Percentiles rank a stretch among this genome's conserved stretches.
These are phyloP conservation scores for Yamadazyma diospyri DNA, from an alignment of 1,139 yeast species.

Conservation along the genomic window DNA sequence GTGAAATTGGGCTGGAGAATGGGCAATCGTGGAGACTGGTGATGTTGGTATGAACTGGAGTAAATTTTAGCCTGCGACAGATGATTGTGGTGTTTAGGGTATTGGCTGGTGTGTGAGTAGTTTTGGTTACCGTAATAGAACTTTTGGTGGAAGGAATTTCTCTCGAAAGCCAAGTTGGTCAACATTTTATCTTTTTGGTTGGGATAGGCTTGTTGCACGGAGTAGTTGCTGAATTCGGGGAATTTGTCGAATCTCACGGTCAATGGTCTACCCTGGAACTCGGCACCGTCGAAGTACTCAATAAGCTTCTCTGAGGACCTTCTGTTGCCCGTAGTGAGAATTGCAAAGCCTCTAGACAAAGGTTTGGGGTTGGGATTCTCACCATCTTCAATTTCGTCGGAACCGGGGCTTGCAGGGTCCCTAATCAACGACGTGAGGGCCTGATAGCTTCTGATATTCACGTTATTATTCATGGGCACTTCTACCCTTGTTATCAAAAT, in stretches of 20 bases:
- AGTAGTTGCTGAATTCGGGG: slow-evolving; percentile 39
- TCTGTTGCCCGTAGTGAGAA: slow-evolving; percentile 51
- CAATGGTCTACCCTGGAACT: slow-evolving; percentile 55
- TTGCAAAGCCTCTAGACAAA: slow-evolving; percentile 58
- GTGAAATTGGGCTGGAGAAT: slow-evolving; percentile 15
- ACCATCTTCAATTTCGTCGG: not conserved
- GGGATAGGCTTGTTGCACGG: slow-evolving; percentile 27
- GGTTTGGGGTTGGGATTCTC: slow-evolving; percentile 8
- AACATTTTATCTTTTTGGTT: slow-evolving; percentile 15
- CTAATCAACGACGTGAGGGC: slow-evolving; percentile 9
- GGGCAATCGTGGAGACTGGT: slow-evolving; percentile 14
- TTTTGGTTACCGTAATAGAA: slow-evolving; percentile 23
- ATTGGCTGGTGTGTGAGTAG: slow-evolving; percentile 1
- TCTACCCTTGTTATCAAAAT: slow-evolving; percentile 49
- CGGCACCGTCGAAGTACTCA: slow-evolving; percentile 43
- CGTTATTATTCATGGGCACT: slow-evolving; percentile 42
- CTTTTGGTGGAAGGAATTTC: slow-evolving; percentile 33
- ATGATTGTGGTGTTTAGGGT: not conserved
- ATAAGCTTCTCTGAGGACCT: slow-evolving; percentile 53
- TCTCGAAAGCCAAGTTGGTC: slow-evolving; percentile 31
- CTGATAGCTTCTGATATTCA: slow-evolving; percentile 10
- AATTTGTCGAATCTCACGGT: slow-evolving; percentile 58
- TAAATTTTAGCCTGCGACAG: not conserved
- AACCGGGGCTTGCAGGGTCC: not conserved
- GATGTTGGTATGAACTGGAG: slow-evolving; percentile 5